phyloP scores from a whole-genome alignment of 1,284 basidiomycete species.

The Malassezia japonica region DNA sequence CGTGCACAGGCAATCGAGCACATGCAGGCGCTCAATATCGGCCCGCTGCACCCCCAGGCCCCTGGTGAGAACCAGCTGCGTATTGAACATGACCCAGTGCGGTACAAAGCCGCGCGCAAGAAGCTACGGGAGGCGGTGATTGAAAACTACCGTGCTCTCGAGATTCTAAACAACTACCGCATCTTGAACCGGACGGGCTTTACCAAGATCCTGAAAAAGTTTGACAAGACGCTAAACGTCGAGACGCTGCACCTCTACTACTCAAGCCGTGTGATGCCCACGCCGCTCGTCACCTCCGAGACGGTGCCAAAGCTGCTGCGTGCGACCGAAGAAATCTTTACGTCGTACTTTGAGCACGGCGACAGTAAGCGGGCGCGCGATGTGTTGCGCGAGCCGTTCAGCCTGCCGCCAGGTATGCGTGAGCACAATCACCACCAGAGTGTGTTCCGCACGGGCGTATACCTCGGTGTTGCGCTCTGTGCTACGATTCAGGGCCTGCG shows the following conservation, averaged over 20 bases:
- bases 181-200: constrained; percentile 76
- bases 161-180: constrained; percentile 66
- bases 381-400: constrained; percentile 55
- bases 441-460: constrained; percentile 58
- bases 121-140: constrained; percentile 69
- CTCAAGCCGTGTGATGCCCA: constrained; percentile 59
- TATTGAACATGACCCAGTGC: constrained; percentile 59
- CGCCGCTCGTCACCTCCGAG: constrained; percentile 53
- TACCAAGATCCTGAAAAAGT: constrained; percentile 78
- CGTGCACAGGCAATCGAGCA: constrained; percentile 31
- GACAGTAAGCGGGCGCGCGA: constrained; percentile 69
- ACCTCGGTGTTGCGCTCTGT: constrained; percentile 69
- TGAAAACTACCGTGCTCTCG: constrained; percentile 69
- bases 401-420: constrained; percentile 50
- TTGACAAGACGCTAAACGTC: constrained; percentile 72
- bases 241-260: constrained; percentile 60
- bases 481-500: constrained; percentile 62
- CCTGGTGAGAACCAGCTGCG: constrained; percentile 34
- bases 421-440: constrained; percentile 57
- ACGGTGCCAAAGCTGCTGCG: constrained; percentile 61
- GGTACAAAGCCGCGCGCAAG: constrained; percentile 71
- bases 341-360: constrained; percentile 57
- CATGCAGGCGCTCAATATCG: constrained; percentile 22
- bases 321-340: constrained; percentile 51
- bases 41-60: constrained; percentile 22